A percentile compares a stretch with the other conserved stretches of the same genome.
phyloP scores from a whole-genome alignment of 768 basidiomycete genomes.

The Suillus tomentosus region DNA sequence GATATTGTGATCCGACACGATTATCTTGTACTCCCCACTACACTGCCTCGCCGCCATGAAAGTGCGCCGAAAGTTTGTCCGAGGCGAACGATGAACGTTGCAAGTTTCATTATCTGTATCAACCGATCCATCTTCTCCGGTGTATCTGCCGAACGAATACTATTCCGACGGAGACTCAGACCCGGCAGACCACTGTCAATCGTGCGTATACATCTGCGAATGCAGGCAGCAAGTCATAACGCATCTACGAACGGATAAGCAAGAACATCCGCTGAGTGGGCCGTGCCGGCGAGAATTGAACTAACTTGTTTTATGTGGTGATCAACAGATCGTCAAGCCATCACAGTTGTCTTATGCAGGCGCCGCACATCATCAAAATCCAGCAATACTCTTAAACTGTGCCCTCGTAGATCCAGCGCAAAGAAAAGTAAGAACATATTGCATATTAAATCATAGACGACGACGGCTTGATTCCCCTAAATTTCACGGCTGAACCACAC shows the following conservation, averaged over 20 bases:
- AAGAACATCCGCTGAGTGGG: neutral
- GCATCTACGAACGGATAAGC: neutral
- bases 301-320: neutral
- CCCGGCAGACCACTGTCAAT: neutral
- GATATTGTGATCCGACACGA: neutral
- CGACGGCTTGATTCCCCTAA: neutral
- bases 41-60: neutral
- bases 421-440: neutral
- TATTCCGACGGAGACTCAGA: neutral
- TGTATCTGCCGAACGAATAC: neutral
- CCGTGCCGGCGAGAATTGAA: neutral
- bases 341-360: neutral
- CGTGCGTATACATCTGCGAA: neutral
- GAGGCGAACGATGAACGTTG: neutral
- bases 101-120: neutral
- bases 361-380: neutral
- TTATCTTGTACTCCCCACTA: neutral
- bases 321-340: neutral
- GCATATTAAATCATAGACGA: neutral
- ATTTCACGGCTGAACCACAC: neutral
- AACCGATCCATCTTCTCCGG: neutral
- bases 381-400: neutral
- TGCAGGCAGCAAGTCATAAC: neutral
- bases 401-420: neutral
- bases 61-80: neutral